Base-by-base conservation (phyloP, 768 basidiomycete species). In the Baorangia bicolor region DNA sequence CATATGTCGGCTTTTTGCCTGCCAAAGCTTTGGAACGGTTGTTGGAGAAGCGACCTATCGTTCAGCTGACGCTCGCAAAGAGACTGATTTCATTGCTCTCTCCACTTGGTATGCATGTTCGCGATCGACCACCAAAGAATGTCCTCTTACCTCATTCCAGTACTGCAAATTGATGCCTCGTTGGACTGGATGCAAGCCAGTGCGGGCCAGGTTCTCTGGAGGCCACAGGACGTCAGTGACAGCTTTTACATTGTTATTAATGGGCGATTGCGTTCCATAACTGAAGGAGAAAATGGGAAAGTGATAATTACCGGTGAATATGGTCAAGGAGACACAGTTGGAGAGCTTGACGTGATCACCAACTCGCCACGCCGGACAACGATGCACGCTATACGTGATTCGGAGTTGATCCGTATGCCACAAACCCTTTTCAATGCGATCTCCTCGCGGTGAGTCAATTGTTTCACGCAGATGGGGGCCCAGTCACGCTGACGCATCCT, bases 161-260 rank as follows among this genome's bases (percentile, higher is more conserved):
- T 99, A 8, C 76, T 98, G 16, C 97, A 99, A 68, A 96, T 99
- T 53, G 97, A 99, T 70, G 88, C 93, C 1, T 92, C 94, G 0
- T 77, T 99, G 58, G 97, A 99, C 65, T 99, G 97, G 97, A 91
- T 94, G 83, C 97, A 98, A 73, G 92, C 95, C 8, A 87, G 88
- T 59, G 94, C 94, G 1, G 93, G 97, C 2, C 94, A 98, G 71
- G 93, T 97, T 40, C 77, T 96, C 28, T 98, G 95, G 88, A 82
- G 95, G 31, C 88, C 94, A 31, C 86, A 89, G 31, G 97, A 98
- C 57, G 76, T 75, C 44, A 94, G 95, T 59, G 92, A 98, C 66
- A 95, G 94, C 63, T 98, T 98, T 73, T 98, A 97, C 70, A 97
- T 99, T 56, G 97, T 96, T 58, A 92, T 96, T 69, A 96, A 98